These are phyloP conservation scores for Fusarium begoniae DNA, from an alignment of 2,329 filamentous ascomycete species.

Conservation along the genomic window DNA sequence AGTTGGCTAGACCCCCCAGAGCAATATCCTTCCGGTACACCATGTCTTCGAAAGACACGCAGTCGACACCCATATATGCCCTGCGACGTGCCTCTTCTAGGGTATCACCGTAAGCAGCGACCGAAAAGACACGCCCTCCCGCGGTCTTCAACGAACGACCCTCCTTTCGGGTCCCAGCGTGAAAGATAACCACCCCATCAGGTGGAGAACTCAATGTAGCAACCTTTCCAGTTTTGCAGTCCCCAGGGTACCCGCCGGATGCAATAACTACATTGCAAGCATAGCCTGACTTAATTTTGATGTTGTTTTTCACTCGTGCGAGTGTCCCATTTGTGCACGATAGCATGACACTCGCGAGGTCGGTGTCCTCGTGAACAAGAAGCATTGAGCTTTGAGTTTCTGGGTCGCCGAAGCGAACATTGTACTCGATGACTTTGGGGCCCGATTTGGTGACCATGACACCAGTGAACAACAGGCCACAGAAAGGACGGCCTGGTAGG, in stretches of 20 bases:
- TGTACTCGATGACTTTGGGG: conserved; percentile 86
- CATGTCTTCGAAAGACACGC: conserved; percentile 82
- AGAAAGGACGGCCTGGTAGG: conserved; percentile 56
- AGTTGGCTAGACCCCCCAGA: conserved; percentile 43
- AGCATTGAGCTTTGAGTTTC: conserved; percentile 86
- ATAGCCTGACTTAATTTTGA: conserved; percentile 71
- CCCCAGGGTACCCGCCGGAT: conserved; percentile 83
- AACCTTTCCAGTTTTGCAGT: conserved; percentile 76
- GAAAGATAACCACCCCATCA: conserved; percentile 75
- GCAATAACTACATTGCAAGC: conserved; percentile 87
- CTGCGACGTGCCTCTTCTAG: conserved; percentile 80
- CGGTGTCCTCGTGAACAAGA: conserved; percentile 76
- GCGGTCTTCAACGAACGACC: conserved; percentile 69
- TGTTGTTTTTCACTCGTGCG: conserved; percentile 66
- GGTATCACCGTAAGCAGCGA: conserved; percentile 72
- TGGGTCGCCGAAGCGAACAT: conserved; percentile 88
- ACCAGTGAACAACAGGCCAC: conserved; percentile 80
- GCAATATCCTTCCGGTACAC: conserved; percentile 87
- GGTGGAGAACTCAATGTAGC: conserved; percentile 53
- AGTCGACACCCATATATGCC: conserved; percentile 75
- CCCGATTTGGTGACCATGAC: conserved; percentile 84
- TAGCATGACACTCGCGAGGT: conserved; percentile 84
- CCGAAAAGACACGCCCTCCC: conserved; percentile 86
- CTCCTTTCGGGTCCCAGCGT: conserved; percentile 78
- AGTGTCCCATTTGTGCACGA: conserved; percentile 79